Evolutionary conservation across 305 asterid genomes (phyloP).

Genomic region (Solanum hybrid): DNA sequence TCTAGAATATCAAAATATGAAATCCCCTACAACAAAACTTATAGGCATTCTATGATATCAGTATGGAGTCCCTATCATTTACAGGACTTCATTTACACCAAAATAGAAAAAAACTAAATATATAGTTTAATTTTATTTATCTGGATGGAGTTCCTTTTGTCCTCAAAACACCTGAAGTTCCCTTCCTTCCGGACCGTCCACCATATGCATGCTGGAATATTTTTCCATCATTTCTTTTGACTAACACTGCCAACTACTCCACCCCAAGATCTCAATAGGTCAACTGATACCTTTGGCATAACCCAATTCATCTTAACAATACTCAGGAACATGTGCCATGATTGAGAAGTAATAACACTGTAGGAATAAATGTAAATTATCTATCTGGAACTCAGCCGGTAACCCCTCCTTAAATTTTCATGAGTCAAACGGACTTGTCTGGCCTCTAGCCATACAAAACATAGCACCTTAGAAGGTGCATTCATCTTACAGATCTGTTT

Average conservation of each 20-base stretch:
- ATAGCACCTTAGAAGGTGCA: neutral
- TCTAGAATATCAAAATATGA: neutral
- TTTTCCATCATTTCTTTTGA: neutral
- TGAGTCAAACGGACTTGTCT: neutral
- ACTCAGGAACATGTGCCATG: neutral
- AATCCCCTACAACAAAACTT: neutral
- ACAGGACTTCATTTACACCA: neutral
- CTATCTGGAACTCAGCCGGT: neutral
- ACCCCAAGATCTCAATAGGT: neutral
- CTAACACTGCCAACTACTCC: neutral
- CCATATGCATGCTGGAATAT: neutral
- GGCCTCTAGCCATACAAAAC: neutral
- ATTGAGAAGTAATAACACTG: neutral
- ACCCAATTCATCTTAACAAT: neutral
- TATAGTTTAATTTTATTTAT: too few species aligned
- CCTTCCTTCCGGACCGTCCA: neutral
- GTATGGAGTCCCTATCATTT: neutral
- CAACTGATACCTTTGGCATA: neutral
- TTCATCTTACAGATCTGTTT: neutral
- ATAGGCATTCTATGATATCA: neutral
- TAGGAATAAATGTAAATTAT: neutral
- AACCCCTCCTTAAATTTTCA: neutral
- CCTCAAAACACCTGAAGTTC: neutral
- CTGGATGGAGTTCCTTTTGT: neutral
- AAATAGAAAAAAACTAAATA: neutral